phyloP scores from a whole-genome alignment of 805 yeast species.

The Ogataea dorogensis region DNA sequence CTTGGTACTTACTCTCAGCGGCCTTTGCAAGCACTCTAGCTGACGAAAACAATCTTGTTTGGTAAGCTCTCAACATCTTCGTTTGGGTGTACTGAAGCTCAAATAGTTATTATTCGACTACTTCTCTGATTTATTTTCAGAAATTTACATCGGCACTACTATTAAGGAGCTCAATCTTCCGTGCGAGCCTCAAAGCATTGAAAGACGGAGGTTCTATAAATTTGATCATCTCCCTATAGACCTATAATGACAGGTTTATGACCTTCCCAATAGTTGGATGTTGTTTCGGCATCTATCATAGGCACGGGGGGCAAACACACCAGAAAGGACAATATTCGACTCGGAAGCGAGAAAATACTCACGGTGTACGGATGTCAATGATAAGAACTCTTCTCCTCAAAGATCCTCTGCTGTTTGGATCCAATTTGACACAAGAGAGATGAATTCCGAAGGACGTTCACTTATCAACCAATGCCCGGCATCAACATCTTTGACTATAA shows the following conservation, averaged over 20 bases:
- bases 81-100: neutral
- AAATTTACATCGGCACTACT: neutral
- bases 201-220: neutral
- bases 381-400: neutral
- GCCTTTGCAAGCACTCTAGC: slow-evolving; percentile 31
- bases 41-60: slow-evolving; percentile 33
- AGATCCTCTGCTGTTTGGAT: slow-evolving; percentile 41
- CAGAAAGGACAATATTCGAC: slow-evolving; percentile 8
- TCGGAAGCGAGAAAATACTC: slow-evolving; percentile 7
- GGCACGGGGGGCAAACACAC: too few relatives aligned
- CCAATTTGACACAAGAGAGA: slow-evolving; percentile 60
- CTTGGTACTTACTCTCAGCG: slow-evolving; percentile 25
- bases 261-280: neutral
- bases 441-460: slow-evolving; percentile 79
- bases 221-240: neutral
- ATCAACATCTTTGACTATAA: slow-evolving; percentile 69
- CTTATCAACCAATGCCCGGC: slow-evolving; percentile 94
- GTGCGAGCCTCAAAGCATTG: neutral
- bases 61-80: slow-evolving; percentile 33
- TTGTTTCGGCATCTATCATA: too few relatives aligned
- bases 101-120: neutral
- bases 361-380: slow-evolving; percentile 9
- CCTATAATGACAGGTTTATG: too few relatives aligned
- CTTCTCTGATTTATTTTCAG: slow-evolving; percentile 2
- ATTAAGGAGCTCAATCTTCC: slow-evolving; percentile 11